phyloP scores from a whole-genome alignment of 2,329 filamentous ascomycete species.

The Penicillium sp. region DNA sequence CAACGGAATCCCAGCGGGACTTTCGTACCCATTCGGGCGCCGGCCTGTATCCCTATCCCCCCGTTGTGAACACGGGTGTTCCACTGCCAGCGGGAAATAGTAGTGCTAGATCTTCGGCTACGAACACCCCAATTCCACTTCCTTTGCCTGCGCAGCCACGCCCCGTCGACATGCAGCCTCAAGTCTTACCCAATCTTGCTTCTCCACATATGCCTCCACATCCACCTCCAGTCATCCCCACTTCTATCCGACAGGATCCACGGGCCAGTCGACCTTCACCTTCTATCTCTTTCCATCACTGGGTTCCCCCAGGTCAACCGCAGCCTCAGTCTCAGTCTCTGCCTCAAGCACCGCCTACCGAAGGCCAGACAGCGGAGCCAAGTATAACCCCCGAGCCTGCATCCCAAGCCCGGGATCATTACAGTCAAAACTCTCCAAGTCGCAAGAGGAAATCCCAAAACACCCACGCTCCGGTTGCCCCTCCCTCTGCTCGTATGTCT shows the following conservation, averaged over 20 bases:
- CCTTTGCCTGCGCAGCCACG: background rate
- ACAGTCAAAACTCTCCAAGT: background rate
- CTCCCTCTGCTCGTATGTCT: constrained; percentile 1
- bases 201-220: background rate
- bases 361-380: background rate
- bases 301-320: constrained; percentile 4
- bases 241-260: background rate
- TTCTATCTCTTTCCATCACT: constrained; percentile 15
- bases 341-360: background rate
- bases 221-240: background rate
- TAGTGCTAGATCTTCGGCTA: background rate
- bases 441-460: constrained; percentile 11
- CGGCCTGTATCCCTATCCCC: background rate
- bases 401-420: background rate
- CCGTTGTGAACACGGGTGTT: background rate
- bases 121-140: background rate
- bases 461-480: background rate
- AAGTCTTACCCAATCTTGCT: background rate
- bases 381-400: background rate
- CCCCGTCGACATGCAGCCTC: background rate
- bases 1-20: background rate
- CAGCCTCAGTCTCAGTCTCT: background rate
- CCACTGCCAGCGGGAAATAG: background rate
- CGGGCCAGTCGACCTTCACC: constrained; percentile 1
- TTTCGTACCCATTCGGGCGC: background rate